These are phyloP conservation scores for Emericellopsis cladophorae DNA, from an alignment of 2,329 filamentous ascomycete genomes.

Conservation along the genomic window DNA sequence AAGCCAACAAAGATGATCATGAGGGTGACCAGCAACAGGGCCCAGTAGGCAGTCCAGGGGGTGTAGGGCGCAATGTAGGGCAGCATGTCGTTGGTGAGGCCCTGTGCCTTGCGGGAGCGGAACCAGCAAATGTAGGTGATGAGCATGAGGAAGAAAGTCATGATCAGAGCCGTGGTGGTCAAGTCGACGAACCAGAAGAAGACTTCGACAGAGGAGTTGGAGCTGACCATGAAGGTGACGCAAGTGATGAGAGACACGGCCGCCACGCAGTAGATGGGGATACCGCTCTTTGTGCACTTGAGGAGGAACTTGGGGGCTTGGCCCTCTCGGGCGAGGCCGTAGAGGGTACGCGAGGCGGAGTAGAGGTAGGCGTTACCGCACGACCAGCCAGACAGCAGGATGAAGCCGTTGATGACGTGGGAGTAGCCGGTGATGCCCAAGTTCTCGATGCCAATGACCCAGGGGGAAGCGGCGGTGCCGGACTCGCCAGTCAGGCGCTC, in stretches of 20 bases:
- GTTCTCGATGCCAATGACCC: conserved; percentile 47
- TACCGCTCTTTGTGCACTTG: conserved; percentile 44
- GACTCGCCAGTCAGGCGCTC: conserved; percentile 30
- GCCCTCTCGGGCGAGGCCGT: conserved; percentile 31
- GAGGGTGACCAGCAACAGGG: conserved; percentile 29
- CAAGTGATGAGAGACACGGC: conserved; percentile 33
- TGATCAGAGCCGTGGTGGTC: conserved; percentile 40
- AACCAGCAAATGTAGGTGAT: conserved; percentile 29
- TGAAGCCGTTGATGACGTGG: conserved; percentile 44
- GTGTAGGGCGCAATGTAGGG: conserved; percentile 36
- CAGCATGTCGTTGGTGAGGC: conserved; percentile 27
- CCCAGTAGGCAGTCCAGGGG: conserved; percentile 38
- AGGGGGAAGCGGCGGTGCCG: conserved; percentile 46
- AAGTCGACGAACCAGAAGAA: conserved; percentile 42
- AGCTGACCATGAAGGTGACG: conserved; percentile 36
- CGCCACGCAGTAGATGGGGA: conserved; percentile 40
- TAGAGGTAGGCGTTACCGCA: conserved; percentile 36
- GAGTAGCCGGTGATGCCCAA: conserved; percentile 36
- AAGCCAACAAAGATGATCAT: conserved; percentile 45
- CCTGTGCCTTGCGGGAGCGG: conserved; percentile 35
- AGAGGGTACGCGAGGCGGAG: conserved; percentile 30
- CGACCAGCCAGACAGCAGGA: conserved; percentile 38
- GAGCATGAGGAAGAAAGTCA: conserved; percentile 37
- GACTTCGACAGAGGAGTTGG: conserved; percentile 29
- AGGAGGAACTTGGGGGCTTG: conserved; percentile 36